A percentile compares a stretch with the other conserved stretches of the same genome.
These are phyloP conservation scores for Aureobasidium sp. DNA, from an alignment of 2,329 filamentous ascomycete species.

Conservation along the genomic window DNA sequence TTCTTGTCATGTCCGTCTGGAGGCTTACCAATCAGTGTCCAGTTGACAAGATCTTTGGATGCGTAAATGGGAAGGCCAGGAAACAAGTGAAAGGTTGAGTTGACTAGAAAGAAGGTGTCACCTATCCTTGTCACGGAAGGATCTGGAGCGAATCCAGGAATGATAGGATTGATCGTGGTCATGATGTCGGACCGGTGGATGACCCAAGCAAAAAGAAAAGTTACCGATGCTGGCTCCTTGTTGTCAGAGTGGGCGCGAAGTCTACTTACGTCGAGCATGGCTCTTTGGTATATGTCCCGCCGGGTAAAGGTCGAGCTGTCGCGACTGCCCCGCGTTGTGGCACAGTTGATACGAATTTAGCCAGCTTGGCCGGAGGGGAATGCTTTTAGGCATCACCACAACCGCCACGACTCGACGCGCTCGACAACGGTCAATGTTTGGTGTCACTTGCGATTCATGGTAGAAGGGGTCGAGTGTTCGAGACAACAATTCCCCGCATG, in stretches of 20 bases:
- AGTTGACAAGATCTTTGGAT: constrained; percentile 38
- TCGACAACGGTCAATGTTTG: neutral
- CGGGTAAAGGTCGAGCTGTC: neutral
- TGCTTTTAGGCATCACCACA: neutral
- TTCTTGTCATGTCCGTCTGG: constrained; percentile 25
- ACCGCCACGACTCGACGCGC: no score
- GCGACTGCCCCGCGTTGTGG: neutral
- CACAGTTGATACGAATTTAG: neutral
- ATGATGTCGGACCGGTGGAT: neutral
- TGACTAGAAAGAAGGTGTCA: constrained; percentile 39
- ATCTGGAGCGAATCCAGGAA: constrained; percentile 42
- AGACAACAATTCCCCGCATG: neutral
- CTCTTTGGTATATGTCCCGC: neutral
- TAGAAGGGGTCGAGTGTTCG: neutral
- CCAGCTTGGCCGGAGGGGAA: neutral
- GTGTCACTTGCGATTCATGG: neutral
- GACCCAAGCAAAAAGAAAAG: neutral
- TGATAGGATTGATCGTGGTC: constrained; percentile 32
- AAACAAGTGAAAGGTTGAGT: constrained; percentile 39
- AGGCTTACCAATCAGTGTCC: constrained; percentile 33
- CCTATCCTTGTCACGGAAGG: constrained; percentile 35
- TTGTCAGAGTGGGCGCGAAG: neutral
- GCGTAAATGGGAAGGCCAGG: constrained; percentile 42
- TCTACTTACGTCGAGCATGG: neutral
- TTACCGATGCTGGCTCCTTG: neutral